phyloP scores from a whole-genome alignment of 768 basidiomycete species.

The Favolaschia claudopus region DNA sequence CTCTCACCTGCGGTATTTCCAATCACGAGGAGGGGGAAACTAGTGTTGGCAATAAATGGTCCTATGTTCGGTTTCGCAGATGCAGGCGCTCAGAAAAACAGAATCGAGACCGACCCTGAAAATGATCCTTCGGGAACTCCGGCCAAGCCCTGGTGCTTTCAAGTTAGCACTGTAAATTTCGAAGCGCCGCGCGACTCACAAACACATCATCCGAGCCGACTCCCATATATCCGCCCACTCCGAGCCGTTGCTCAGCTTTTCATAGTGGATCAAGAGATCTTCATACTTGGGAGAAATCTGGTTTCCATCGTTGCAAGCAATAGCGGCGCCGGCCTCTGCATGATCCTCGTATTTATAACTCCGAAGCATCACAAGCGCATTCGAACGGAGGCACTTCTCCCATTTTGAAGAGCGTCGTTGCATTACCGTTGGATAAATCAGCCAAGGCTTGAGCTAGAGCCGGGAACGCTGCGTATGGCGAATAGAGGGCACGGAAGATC shows the following conservation, averaged over 20 bases:
- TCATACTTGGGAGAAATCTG: constrained; percentile 2
- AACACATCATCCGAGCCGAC: not conserved
- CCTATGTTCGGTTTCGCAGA: too few species aligned
- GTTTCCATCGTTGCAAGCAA: not conserved
- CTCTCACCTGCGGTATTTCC: constrained; percentile 5
- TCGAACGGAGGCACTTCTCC: constrained; percentile 29
- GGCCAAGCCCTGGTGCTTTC: not conserved
- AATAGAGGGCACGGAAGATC: constrained; percentile 45
- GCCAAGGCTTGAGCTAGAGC: constrained; percentile 44
- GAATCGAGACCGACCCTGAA: constrained; percentile 5
- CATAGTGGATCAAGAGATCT: not conserved
- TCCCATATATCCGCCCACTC: not conserved
- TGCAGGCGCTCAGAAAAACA: constrained; percentile 60
- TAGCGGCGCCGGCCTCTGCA: not conserved
- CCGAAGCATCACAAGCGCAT: constrained; percentile 35
- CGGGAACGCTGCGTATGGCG: constrained; percentile 41
- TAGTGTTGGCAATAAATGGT: not conserved
- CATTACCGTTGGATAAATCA: constrained; percentile 42
- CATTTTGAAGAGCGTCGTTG: constrained; percentile 30
- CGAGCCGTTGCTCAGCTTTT: not conserved
- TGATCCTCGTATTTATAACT: not conserved
- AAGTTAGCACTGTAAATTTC: not conserved
- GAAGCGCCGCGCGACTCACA: not conserved
- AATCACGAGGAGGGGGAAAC: not conserved
- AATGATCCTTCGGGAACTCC: not conserved